Conservation (phyloP, 352 stramenopile genomes). For the Globisporangium nagaii region DNA sequence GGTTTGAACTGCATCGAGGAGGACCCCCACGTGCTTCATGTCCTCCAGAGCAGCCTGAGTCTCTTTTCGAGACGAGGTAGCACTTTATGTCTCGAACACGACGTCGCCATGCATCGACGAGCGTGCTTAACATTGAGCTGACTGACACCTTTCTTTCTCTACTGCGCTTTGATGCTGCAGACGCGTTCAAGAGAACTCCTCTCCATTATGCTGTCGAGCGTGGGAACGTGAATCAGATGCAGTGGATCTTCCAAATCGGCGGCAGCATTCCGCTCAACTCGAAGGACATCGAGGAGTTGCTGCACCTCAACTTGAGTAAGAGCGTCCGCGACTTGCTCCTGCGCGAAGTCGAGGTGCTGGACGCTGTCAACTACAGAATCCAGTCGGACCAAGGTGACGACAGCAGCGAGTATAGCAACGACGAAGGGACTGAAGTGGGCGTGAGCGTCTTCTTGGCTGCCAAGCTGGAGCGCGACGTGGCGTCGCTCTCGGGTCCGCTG, state of each 20-base stretch:
- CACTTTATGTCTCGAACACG: too few species aligned
- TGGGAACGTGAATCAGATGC: constrained; percentile 31
- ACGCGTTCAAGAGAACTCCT: constrained; percentile 32
- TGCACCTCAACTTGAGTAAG: constrained; percentile 17
- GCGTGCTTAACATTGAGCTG: too few species aligned
- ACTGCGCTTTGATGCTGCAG: constrained; percentile 9
- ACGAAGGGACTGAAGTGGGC: constrained; percentile 14
- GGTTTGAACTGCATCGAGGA: constrained; percentile 14
- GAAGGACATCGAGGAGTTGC: constrained; percentile 29
- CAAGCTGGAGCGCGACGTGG: constrained; percentile 23
- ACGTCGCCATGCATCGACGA: too few species aligned
- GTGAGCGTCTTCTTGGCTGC: constrained; percentile 32
- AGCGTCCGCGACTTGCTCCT: constrained; percentile 26
- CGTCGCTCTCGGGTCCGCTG: constrained; percentile 15
- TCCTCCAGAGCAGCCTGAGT: constrained; percentile 16
- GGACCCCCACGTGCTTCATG: constrained; percentile 19
- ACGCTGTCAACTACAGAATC: constrained; percentile 19
- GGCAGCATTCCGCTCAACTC: constrained; percentile 9
- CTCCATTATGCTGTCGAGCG: constrained; percentile 44
- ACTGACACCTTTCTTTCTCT: neutral
- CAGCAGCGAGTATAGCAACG: neutral
- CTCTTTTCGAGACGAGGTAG: constrained; percentile 28
- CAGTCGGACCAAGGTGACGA: neutral
- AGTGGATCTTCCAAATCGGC: constrained; percentile 30
- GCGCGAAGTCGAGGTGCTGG: constrained; percentile 30